Evolutionary conservation across 2,329 filamentous ascomycete species (phyloP), one percentile per base, ranked within the genome.

Genomic region (Eutypella sp.): DNA sequence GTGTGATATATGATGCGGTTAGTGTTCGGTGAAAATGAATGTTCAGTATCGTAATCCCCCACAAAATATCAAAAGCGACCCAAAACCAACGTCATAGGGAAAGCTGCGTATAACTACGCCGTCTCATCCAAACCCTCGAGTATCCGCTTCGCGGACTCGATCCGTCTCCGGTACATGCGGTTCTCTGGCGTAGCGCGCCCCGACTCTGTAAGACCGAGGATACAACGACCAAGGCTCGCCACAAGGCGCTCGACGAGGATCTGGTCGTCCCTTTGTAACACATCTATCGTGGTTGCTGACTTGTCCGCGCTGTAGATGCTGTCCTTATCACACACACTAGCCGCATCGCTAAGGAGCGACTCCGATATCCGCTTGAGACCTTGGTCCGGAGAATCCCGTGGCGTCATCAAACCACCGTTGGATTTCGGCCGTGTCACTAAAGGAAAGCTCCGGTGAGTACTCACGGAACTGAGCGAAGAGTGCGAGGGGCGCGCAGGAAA

Each of bases 61-160:
- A n/a, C n/a, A n/a, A n/a, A n/a, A n/a, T n/a, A n/a, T n/a, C n/a
- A n/a, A n/a, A n/a, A n/a, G n/a, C n/a, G n/a, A n/a, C n/a, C n/a
- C n/a, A n/a, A n/a, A n/a, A n/a, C n/a, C n/a, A n/a, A n/a, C n/a
- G n/a, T 29, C 7, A 13, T 13, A 29, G 25, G 7, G 7, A 29
- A 29, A 29, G 25, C 7, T 29, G 25, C 13, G 25, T 13, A 29
- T 29, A 7, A 29, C 25, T 29, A n/a, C n/a, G 25, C 13, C 25
- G 25, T 29, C 42, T 55, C 73, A 51, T 83, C 76, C 48, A 82
- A 69, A 5, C 87, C 88, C 54, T 92, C 87, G 24, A 95, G 71
- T 3, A 88, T 77, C 43, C 79, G 75, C 48, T 83, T 81, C 5
- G 89, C 90, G 43, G 82, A 79, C 54, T 95, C 88, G 42, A 96